These are phyloP conservation scores for Ramularia collo-cygni DNA, from an alignment of 2,329 filamentous ascomycete species.

Conservation along the genomic window DNA sequence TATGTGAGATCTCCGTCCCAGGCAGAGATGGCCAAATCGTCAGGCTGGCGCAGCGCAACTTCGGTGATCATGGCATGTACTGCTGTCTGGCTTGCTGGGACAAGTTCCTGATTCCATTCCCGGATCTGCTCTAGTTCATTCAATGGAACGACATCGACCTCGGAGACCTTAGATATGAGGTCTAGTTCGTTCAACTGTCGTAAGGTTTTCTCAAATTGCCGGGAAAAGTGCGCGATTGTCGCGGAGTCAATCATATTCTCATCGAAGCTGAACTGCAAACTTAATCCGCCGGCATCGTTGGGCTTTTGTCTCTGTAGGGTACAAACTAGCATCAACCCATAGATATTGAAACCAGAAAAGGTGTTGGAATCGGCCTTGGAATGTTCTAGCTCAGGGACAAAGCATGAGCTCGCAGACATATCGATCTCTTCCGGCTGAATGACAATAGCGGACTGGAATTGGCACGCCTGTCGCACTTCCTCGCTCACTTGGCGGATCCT, in stretches of 20 bases:
- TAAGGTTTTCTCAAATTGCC: no score
- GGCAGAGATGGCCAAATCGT: slow-evolving; percentile 15
- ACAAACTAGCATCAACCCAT: neutral
- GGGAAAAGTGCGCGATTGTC: no score
- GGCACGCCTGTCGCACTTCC: slow-evolving; percentile 6
- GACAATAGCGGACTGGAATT: slow-evolving; percentile 8
- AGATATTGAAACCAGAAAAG: neutral
- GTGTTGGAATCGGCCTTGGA: neutral
- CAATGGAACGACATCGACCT: no score
- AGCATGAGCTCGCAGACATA: no score
- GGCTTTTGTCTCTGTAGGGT: neutral
- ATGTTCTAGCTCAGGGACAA: no score
- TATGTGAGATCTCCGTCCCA: slow-evolving; percentile 26
- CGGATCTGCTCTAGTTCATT: neutral
- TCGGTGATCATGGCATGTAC: neutral
- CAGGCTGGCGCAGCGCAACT: neutral
- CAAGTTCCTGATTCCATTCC: neutral
- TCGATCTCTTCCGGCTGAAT: slow-evolving; percentile 3
- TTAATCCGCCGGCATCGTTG: neutral
- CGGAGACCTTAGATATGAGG: no score
- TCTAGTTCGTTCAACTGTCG: no score
- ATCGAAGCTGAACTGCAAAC: neutral
- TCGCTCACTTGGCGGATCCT: slow-evolving; percentile 1
- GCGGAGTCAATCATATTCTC: neutral
- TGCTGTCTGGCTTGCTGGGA: no score